Base-by-base conservation (phyloP, 176 grass and related monocot species). In the Musa schizocarpa region DNA sequence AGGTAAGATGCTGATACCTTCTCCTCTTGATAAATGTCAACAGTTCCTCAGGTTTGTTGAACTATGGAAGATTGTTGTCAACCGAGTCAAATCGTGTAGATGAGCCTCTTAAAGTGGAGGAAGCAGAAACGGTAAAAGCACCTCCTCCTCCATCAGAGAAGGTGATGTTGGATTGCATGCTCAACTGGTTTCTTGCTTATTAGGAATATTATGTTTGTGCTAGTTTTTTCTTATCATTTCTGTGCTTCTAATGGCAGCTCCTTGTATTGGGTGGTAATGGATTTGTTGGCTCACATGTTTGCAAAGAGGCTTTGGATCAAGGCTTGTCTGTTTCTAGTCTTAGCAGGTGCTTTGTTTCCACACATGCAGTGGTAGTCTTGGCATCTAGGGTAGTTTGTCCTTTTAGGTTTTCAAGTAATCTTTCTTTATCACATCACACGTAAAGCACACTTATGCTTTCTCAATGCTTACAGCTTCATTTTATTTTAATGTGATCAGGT, bases 261-360 rank as follows among this genome's bases (percentile, higher is more conserved):
- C 80, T 97, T 71, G 90, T 97, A 52, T 83, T 97, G 50, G 94
- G 94, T 74, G 94, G 94, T 77, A 97, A 85, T 80, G 94, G 94
- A 63, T 97, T 93, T 62, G 90, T 97, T 65, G 94, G 94, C 78
- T 97, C 90, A 50, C 90, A 97, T 12, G 80, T 97, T 83, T 93
- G 90, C 86, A 93, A 87, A 78, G 90, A 93, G 72, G 94, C 90
- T 74, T 83, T 97, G 83, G 84, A 88, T 29, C 83, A 64, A 73
- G 90, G 86, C 64, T 86, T 97, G 69, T 75, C 81, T 78, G 94
- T 97, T 69, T 87, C 82, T 78, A 97, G 94, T 83, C 82, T 97
- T 72, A 97, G 89, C 85, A 88, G 93, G 93, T 92, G 80, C 52
- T 27, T 70, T 66, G 23, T 51, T 71, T 71, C 43, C 68, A 11